Conservation (phyloP, 1,139 yeast genomes). For the Kurtzmaniella quercitrusa region DNA sequence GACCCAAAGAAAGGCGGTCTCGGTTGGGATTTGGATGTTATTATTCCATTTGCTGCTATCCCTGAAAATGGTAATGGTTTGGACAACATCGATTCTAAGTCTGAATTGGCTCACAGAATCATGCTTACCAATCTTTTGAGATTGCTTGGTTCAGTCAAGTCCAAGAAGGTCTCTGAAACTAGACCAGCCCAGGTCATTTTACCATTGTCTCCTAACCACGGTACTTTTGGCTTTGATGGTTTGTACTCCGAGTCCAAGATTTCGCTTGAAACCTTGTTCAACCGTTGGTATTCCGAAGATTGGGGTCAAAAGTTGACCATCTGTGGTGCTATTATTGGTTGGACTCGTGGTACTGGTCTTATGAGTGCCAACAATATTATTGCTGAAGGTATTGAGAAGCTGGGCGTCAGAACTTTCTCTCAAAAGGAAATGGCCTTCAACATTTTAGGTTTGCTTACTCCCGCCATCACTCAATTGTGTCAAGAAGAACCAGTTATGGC, state of each 20-base stretch:
- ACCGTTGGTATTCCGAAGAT: slow-evolving; percentile 98
- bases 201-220: slow-evolving; percentile 98
- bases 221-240: slow-evolving; percentile 97
- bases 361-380: slow-evolving; percentile 96
- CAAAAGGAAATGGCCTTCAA: slow-evolving; percentile 99
- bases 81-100: slow-evolving; percentile 87
- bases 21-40: slow-evolving; percentile 96
- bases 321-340: slow-evolving; percentile 98
- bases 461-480: slow-evolving; percentile 78
- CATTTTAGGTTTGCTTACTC: slow-evolving; percentile 88
- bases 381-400: slow-evolving; percentile 94
- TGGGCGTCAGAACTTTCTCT: slow-evolving; percentile 96
- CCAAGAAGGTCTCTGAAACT: slow-evolving; percentile 82
- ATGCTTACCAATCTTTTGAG: slow-evolving; percentile 95
- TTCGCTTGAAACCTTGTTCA: slow-evolving; percentile 90
- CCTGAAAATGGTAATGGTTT: slow-evolving; percentile 98
- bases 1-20: slow-evolving; percentile 83
- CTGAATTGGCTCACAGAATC: slow-evolving; percentile 96
- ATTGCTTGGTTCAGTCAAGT: slow-evolving; percentile 84
- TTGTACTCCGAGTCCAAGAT: slow-evolving; percentile 95
- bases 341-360: slow-evolving; percentile 99
- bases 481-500: slow-evolving; percentile 96
- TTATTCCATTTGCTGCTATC: slow-evolving; percentile 97
- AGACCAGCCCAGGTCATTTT: slow-evolving; percentile 97
- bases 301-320: slow-evolving; percentile 93